Evolutionary conservation across 495 filamentous ascomycete genomes (phyloP).

Genomic region (Tuber melanosporum): DNA sequence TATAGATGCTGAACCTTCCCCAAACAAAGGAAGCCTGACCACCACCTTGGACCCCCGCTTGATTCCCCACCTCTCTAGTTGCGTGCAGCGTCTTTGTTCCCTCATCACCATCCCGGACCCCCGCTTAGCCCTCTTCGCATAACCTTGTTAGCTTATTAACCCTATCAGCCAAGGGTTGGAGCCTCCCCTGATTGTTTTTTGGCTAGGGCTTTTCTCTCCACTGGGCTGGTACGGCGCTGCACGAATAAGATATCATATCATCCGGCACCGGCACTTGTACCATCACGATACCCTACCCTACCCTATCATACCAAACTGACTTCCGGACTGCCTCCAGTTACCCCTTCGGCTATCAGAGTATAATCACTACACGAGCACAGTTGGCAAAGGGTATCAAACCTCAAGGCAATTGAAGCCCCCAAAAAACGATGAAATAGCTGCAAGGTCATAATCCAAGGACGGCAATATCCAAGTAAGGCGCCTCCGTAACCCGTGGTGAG

Average conservation of each 20-base stretch:
- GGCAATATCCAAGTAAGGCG: neutral
- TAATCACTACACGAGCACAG: too few relatives aligned
- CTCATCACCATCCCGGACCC: too few relatives aligned
- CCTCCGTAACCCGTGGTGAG: neutral
- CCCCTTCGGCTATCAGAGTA: neutral
- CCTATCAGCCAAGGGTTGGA: too few relatives aligned
- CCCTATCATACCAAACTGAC: neutral
- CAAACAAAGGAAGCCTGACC: too few relatives aligned
- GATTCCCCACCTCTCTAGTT: too few relatives aligned
- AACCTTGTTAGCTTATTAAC: too few relatives aligned
- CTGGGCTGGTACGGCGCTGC: neutral
- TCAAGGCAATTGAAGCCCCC: neutral
- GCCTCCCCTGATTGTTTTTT: too few relatives aligned
- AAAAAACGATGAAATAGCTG: neutral
- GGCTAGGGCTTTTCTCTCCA: neutral
- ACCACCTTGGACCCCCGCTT: too few relatives aligned
- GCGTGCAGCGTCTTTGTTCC: too few relatives aligned
- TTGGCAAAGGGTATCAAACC: neutral
- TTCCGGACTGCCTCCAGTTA: neutral
- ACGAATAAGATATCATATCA: neutral
- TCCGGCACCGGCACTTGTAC: neutral
- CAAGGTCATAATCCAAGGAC: neutral
- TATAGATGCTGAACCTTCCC: too few relatives aligned
- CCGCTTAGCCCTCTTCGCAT: too few relatives aligned
- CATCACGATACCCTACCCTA: neutral